Percentiles rank a stretch among this genome's conserved stretches.
Evolutionary conservation across 2,329 filamentous ascomycete genomes (phyloP).

Genomic region (Monilinia vaccinii-corymbosi): DNA sequence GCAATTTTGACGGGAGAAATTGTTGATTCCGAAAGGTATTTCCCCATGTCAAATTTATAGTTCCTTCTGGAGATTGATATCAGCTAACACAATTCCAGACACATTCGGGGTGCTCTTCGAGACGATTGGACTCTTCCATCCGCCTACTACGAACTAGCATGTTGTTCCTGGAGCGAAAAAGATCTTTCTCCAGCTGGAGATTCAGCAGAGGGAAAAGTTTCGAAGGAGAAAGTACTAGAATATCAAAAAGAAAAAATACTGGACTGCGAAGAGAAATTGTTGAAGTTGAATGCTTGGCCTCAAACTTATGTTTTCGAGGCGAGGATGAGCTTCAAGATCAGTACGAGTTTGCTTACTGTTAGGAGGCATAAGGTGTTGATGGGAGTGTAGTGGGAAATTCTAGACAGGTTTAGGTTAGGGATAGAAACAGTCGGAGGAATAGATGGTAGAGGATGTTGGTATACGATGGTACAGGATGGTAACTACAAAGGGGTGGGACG

Average conservation of each 20-base stretch:
- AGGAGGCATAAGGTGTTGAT: conserved; percentile 23
- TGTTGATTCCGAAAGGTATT: conserved; percentile 53
- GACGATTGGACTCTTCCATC: conserved; percentile 66
- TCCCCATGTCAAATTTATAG: not conserved
- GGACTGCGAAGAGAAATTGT: conserved; percentile 55
- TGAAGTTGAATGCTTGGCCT: conserved; percentile 62
- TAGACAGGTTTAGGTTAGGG: not conserved
- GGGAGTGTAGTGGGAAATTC: conserved; percentile 7
- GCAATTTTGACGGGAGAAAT: conserved; percentile 53
- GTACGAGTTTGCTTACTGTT: conserved; percentile 22
- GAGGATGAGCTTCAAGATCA: conserved; percentile 56
- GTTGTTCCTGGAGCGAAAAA: conserved; percentile 66
- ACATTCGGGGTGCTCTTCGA: conserved; percentile 45
- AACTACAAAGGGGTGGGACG: not conserved
- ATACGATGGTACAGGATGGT: too few species aligned
- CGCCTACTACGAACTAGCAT: conserved; percentile 80
- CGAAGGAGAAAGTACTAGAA: conserved; percentile 54
- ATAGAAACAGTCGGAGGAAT: not conserved
- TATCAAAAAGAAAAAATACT: conserved; percentile 41
- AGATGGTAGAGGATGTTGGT: not conserved
- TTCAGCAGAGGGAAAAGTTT: conserved; percentile 45
- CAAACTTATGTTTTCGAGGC: conserved; percentile 65
- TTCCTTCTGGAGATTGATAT: not conserved
- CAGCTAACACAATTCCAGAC: conserved; percentile 30
- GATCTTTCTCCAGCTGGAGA: conserved; percentile 27